Evolutionary conservation across 768 basidiomycete species (phyloP).

Genomic region (Artomyces pyxidatus): DNA sequence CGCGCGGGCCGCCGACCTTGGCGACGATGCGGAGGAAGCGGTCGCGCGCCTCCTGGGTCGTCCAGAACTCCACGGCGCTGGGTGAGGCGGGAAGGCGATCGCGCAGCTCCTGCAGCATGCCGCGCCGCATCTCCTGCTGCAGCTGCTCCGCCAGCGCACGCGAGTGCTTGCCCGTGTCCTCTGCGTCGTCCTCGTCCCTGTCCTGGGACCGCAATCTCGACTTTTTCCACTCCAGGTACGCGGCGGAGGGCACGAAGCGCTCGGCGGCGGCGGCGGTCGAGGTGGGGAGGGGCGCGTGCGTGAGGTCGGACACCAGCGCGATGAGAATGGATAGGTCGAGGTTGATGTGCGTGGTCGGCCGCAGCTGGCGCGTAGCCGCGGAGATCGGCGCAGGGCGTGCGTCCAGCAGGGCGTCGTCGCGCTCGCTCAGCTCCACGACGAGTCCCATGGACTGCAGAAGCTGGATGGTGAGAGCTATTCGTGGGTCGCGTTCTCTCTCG

Average conservation of each 20-base stretch:
- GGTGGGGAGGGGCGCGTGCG: conserved; percentile 59
- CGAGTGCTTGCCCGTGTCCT: conserved; percentile 36
- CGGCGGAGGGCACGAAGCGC: conserved; percentile 54
- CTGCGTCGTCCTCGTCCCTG: neutral
- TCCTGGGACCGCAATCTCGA: conserved; percentile 20
- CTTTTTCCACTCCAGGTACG: conserved; percentile 55
- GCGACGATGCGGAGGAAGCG: conserved; percentile 69
- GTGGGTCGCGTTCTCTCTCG: conserved; percentile 34
- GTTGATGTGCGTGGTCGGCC: conserved; percentile 58
- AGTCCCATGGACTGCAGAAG: conserved; percentile 55
- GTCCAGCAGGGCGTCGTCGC: conserved; percentile 20
- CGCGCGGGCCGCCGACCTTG: conserved; percentile 69
- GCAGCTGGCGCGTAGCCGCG: conserved; percentile 18
- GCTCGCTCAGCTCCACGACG: conserved; percentile 58
- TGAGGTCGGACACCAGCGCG: conserved; percentile 76
- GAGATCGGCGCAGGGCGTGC: conserved; percentile 2
- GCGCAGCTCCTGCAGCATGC: conserved; percentile 54
- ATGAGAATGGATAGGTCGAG: conserved; percentile 82
- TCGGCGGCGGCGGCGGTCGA: conserved; percentile 47
- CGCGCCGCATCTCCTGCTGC: conserved; percentile 62
- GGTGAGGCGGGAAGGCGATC: conserved; percentile 30
- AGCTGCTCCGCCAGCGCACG: conserved; percentile 66
- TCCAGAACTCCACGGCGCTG: conserved; percentile 58
- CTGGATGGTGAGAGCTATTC: conserved; percentile 54
- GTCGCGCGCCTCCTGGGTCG: conserved; percentile 66